phyloP scores from a whole-genome alignment of 306 rosid species.

The Cicer arietinum region DNA sequence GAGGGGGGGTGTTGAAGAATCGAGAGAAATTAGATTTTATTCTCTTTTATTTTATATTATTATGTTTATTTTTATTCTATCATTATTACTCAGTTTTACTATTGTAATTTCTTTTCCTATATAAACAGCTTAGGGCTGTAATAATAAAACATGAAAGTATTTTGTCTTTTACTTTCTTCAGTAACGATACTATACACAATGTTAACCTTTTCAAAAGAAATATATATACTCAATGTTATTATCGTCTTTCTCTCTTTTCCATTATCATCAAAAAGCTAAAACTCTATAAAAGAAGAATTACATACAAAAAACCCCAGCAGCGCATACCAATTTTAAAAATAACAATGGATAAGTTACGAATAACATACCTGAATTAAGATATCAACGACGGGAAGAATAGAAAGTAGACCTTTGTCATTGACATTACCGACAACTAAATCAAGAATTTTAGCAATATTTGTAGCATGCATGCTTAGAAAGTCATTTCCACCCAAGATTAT shows the following conservation, averaged over 20 bases:
- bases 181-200: background rate
- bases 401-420: conserved; percentile 80
- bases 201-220: background rate
- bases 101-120: no score
- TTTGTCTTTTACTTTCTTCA: no score
- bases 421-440: conserved; percentile 91
- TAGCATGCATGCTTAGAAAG: conserved; percentile 81
- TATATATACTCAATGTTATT: conserved; percentile 1
- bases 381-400: conserved; percentile 84
- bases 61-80: no score
- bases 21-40: no score
- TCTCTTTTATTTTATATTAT: no score
- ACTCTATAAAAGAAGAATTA: background rate
- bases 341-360: conserved; percentile 23
- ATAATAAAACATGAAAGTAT: no score
- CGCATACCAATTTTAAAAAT: conserved; percentile 36
- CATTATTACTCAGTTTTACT: no score
- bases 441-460: conserved; percentile 82
- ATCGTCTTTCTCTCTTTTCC: conserved; percentile 2
- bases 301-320: background rate
- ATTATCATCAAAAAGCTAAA: background rate
- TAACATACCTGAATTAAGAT: conserved; percentile 77
- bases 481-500: conserved; percentile 85
- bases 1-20: no score
- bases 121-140: no score